Conservation (phyloP, 352 stramenopile species). For the Globisporangium sylvaticum region DNA sequence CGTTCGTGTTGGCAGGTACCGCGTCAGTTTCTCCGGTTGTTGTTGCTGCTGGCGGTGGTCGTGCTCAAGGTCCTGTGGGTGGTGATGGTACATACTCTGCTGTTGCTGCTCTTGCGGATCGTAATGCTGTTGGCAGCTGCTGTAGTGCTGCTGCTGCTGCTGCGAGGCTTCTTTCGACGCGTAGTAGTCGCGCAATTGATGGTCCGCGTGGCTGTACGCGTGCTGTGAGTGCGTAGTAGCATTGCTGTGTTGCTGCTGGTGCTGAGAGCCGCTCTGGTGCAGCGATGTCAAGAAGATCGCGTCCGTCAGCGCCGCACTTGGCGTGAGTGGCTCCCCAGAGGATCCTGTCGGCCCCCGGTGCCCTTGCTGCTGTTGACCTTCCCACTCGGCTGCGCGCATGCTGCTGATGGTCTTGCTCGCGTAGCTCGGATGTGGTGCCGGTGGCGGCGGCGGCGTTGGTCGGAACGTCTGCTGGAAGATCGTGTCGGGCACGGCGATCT, state of each 20-base stretch:
- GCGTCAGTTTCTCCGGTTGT: conserved; percentile 28
- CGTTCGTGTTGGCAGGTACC: conserved; percentile 24
- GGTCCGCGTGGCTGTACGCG: conserved; percentile 10
- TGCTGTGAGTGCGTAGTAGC: not conserved
- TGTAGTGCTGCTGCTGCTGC: conserved; percentile 3
- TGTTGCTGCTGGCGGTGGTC: conserved; percentile 1
- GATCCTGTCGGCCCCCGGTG: conserved; percentile 12
- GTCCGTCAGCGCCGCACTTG: conserved; percentile 26
- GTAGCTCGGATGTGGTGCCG: conserved; percentile 16
- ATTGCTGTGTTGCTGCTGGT: conserved; percentile 1
- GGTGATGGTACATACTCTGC: not conserved
- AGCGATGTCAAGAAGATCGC: conserved; percentile 51
- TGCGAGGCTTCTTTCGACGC: not conserved
- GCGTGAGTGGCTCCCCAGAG: conserved; percentile 12
- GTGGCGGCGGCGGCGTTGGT: conserved; percentile 10
- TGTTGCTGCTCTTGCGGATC: conserved; percentile 5
- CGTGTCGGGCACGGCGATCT: conserved; percentile 47
- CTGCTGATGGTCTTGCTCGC: conserved; percentile 14
- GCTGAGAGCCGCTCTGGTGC: conserved; percentile 17
- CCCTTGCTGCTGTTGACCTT: not conserved
- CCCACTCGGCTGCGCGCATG: conserved; percentile 5
- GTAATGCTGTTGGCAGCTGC: not conserved
- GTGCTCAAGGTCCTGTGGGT: not conserved
- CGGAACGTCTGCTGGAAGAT: conserved; percentile 37
- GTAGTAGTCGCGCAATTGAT: conserved; percentile 10